phyloP scores from a whole-genome alignment of 805 yeast genomes.

The Candida insectorum region DNA sequence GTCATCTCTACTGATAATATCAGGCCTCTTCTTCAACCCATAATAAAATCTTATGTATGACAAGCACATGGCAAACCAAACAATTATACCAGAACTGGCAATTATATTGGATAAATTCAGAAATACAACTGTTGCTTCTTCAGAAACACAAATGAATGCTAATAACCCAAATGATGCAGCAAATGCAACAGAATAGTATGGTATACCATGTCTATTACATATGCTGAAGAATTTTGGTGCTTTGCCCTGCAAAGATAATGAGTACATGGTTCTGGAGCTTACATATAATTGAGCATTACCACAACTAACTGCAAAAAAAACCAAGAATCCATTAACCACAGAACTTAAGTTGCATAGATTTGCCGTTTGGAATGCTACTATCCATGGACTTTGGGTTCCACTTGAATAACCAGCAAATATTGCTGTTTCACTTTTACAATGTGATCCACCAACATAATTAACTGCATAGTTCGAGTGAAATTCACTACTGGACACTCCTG shows the following conservation, averaged over 20 bases:
- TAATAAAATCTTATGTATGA: slow-evolving; percentile 62
- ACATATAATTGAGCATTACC: slow-evolving; percentile 45
- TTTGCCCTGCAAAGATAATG: slow-evolving; percentile 45
- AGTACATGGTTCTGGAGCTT: slow-evolving; percentile 40
- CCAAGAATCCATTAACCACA: slow-evolving; percentile 41
- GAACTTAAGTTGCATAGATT: slow-evolving; percentile 34
- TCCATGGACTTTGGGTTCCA: slow-evolving; percentile 46
- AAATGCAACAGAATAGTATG: slow-evolving; percentile 64
- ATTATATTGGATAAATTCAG: slow-evolving; percentile 64
- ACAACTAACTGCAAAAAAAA: slow-evolving; percentile 45
- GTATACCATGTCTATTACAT: slow-evolving; percentile 68
- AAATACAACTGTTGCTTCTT: slow-evolving; percentile 58
- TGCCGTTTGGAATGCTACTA: slow-evolving; percentile 40
- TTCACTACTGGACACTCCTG: slow-evolving; percentile 23
- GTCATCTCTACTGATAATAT: slow-evolving; percentile 61
- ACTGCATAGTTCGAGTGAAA: slow-evolving; percentile 26
- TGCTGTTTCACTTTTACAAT: slow-evolving; percentile 23
- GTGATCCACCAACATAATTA: slow-evolving; percentile 31
- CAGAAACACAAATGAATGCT: slow-evolving; percentile 57
- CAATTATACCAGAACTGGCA: slow-evolving; percentile 71
- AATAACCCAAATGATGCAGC: slow-evolving; percentile 59
- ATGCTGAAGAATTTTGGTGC: slow-evolving; percentile 59
- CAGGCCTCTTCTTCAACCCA: slow-evolving; percentile 59
- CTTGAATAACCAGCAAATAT: slow-evolving; percentile 33
- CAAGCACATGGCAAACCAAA: slow-evolving; percentile 74